A percentile compares a stretch with the other conserved stretches of the same genome.
Conservation (phyloP, 352 stramenopile species). For the Phytophthora crassamura region DNA sequence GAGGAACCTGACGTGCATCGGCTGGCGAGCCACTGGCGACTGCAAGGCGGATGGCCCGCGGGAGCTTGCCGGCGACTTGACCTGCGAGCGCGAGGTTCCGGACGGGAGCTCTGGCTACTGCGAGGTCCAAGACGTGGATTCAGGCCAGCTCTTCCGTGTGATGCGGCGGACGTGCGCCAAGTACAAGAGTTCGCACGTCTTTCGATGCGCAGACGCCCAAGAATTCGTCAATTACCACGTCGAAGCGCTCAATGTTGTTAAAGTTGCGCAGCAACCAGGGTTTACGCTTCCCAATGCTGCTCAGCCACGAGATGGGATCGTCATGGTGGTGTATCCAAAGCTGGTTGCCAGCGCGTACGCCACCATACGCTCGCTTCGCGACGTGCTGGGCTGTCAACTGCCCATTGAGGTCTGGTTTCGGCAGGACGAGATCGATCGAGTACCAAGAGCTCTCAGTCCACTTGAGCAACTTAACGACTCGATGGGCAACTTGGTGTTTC, state of each 20-base stretch:
- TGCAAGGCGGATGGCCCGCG: slow-evolving; percentile 46
- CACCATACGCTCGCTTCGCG: slow-evolving; percentile 31
- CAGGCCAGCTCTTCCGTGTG: slow-evolving; percentile 18
- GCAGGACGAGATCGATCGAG: slow-evolving; percentile 25
- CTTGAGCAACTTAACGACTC: slow-evolving; percentile 27
- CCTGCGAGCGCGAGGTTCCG: slow-evolving; percentile 36
- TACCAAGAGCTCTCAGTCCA: slow-evolving; percentile 8
- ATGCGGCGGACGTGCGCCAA: slow-evolving; percentile 38
- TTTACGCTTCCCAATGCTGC: slow-evolving; percentile 9
- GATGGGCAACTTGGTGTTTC: slow-evolving; percentile 27
- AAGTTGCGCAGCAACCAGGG: background rate
- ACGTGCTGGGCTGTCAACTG: slow-evolving; percentile 35
- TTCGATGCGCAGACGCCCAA: slow-evolving; percentile 41
- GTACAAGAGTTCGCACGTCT: slow-evolving; percentile 36
- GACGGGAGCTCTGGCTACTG: slow-evolving; percentile 52
- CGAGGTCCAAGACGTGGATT: slow-evolving; percentile 31
- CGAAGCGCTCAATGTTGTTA: slow-evolving; percentile 14
- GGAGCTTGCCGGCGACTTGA: slow-evolving; percentile 38
- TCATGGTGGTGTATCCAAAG: slow-evolving; percentile 59
- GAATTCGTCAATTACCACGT: slow-evolving; percentile 42
- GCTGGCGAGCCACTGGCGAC: slow-evolving; percentile 51
- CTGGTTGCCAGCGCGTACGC: slow-evolving; percentile 33
- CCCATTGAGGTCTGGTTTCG: slow-evolving; percentile 31
- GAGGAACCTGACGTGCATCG: slow-evolving; percentile 45
- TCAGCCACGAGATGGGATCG: slow-evolving; percentile 34